Evolutionary conservation across 2,329 filamentous ascomycete genomes (phyloP).

Genomic region (Aspergillus tamarii): DNA sequence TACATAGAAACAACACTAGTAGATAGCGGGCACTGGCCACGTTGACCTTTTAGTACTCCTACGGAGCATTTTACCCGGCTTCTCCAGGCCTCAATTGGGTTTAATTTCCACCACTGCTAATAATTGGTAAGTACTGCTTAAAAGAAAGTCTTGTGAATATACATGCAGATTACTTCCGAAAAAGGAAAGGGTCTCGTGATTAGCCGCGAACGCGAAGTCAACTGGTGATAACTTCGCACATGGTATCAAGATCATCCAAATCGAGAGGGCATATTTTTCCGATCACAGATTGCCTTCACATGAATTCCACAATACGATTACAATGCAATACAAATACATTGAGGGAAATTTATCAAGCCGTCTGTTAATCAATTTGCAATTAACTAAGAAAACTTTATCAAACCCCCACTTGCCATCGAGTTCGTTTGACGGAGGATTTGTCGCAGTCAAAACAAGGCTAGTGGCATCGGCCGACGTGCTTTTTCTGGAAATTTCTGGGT

Average conservation of each 20-base stretch:
- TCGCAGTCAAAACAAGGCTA: neutral
- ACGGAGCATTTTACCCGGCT: neutral
- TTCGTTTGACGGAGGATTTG: slow-evolving; percentile 3
- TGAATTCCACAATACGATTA: neutral
- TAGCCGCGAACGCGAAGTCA: neutral
- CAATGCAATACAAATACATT: neutral
- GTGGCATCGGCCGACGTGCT: neutral
- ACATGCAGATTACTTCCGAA: neutral
- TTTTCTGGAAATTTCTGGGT: slow-evolving; percentile 7
- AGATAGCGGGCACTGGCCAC: neutral
- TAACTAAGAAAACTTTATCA: neutral
- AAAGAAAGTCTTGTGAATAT: neutral
- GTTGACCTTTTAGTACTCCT: neutral
- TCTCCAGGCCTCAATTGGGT: neutral
- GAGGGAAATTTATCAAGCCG: neutral
- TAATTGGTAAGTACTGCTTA: neutral
- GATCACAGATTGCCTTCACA: neutral
- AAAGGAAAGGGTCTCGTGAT: neutral
- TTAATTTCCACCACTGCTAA: neutral
- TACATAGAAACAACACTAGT: neutral
- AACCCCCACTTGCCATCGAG: neutral
- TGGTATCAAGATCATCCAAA: neutral
- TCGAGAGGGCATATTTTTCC: neutral
- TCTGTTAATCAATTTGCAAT: neutral
- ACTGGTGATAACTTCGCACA: neutral